Evolutionary conservation across 2,329 filamentous ascomycete genomes (phyloP).

Genomic region (Trichoderma koningii): DNA sequence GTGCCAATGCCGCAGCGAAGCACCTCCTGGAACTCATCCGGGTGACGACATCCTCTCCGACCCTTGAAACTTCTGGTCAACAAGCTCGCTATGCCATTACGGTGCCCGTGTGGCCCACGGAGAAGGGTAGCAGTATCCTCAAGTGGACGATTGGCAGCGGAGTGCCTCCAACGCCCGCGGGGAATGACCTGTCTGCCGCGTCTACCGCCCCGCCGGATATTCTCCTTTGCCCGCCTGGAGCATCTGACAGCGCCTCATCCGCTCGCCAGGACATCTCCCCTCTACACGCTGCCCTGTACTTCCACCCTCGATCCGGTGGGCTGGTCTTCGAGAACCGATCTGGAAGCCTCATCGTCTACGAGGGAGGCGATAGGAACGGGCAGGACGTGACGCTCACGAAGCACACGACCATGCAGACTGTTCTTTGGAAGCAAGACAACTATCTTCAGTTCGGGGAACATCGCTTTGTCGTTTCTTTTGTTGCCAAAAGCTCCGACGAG

Average conservation of each 20-base stretch:
- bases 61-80: neutral
- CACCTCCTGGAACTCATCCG: neutral
- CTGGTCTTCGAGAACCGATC: neutral
- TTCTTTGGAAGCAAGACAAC: neutral
- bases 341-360: neutral
- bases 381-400: neutral
- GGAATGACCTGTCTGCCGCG: neutral
- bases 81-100: neutral
- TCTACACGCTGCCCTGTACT: neutral
- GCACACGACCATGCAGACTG: too few relatives aligned
- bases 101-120: neutral
- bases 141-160: conserved; percentile 4
- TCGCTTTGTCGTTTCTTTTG: conserved; percentile 1
- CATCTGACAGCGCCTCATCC: neutral
- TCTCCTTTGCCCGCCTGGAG: neutral
- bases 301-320: neutral
- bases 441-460: neutral
- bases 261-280: neutral
- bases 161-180: neutral
- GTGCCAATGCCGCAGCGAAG: neutral
- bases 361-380: neutral
- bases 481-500: neutral
- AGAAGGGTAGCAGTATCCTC: neutral
- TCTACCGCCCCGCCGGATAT: neutral
- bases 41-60: neutral